phyloP scores from a whole-genome alignment of 495 filamentous ascomycete species.

The Penicillium mononematosum region DNA sequence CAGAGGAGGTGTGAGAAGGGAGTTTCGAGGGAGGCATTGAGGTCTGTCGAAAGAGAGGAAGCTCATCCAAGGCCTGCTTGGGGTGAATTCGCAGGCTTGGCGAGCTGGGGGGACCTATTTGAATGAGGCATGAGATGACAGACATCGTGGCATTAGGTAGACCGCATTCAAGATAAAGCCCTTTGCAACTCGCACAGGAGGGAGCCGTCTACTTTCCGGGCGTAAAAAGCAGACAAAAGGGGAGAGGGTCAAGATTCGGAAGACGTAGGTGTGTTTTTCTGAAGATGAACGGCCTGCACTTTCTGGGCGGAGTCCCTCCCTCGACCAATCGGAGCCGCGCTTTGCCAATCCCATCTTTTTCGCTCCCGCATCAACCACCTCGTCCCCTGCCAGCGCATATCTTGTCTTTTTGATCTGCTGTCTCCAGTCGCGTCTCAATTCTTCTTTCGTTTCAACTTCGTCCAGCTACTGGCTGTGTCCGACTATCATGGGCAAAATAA shows the following conservation, averaged over 20 bases:
- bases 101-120: slow-evolving; percentile 53
- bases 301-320: slow-evolving; percentile 39
- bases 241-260: slow-evolving; percentile 7
- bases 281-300: slow-evolving; percentile 28
- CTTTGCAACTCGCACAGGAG: slow-evolving; percentile 21
- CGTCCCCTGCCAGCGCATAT: slow-evolving; percentile 11
- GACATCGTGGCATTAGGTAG: slow-evolving; percentile 58
- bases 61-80: slow-evolving; percentile 46
- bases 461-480: neutral
- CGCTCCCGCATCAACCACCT: slow-evolving; percentile 23
- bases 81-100: slow-evolving; percentile 50
- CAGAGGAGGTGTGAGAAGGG: slow-evolving; percentile 31
- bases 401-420: slow-evolving; percentile 6
- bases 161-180: slow-evolving; percentile 35
- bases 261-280: slow-evolving; percentile 28
- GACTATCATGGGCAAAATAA: slow-evolving; percentile 62
- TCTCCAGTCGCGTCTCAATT: slow-evolving; percentile 2
- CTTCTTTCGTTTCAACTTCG: neutral
- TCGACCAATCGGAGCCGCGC: slow-evolving; percentile 42
- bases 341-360: slow-evolving; percentile 45
- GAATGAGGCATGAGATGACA: slow-evolving; percentile 62
- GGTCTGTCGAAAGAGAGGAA: slow-evolving; percentile 28
- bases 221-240: slow-evolving; percentile 14
- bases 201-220: slow-evolving; percentile 18
- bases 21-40: slow-evolving; percentile 37